Percentiles rank a stretch among this genome's conserved stretches.
Evolutionary conservation across 2,329 filamentous ascomycete species (phyloP).

Genomic region (Aaosphaeria arxii): DNA sequence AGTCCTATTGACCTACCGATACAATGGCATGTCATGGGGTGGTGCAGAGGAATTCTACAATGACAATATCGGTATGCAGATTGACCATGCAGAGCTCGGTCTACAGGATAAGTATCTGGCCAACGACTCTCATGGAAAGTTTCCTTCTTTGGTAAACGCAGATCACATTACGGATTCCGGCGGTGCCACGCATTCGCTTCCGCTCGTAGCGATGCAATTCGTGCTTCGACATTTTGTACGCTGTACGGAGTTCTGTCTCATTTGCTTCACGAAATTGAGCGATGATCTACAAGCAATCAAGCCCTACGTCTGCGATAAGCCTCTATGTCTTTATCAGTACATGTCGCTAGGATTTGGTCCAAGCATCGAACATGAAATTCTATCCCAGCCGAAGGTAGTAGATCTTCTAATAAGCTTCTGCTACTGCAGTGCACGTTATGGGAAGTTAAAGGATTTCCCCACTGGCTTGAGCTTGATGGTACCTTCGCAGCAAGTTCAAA

Average conservation of each 20-base stretch:
- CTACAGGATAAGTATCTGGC: conserved; percentile 41
- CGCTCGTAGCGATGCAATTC: conserved; percentile 68
- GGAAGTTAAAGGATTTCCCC: conserved; percentile 53
- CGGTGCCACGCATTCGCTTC: conserved; percentile 48
- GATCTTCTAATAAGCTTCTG: conserved; percentile 83
- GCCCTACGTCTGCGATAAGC: conserved; percentile 70
- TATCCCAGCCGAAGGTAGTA: conserved; percentile 75
- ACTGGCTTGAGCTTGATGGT: conserved; percentile 55
- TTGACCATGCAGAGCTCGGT: conserved; percentile 23
- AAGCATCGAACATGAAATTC: conserved; percentile 79
- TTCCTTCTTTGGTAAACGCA: conserved; percentile 46
- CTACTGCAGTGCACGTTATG: conserved; percentile 55
- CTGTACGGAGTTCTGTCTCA: conserved; percentile 83
- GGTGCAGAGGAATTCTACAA: conserved; percentile 61
- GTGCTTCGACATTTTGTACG: conserved; percentile 71
- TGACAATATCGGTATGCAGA: conserved; percentile 40
- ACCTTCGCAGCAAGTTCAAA: conserved; percentile 34
- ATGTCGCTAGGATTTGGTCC: conserved; percentile 82
- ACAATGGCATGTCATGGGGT: conserved; percentile 60
- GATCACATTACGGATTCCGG: conserved; percentile 48
- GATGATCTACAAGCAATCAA: conserved; percentile 68
- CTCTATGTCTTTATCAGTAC: conserved; percentile 83
- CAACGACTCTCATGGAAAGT: conserved; percentile 29
- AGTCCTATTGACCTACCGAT: conserved; percentile 59
- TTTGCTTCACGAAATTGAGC: conserved; percentile 70